These are phyloP conservation scores for Rhizopogon salebrosus DNA, from an alignment of 768 basidiomycete genomes.

Conservation along the genomic window DNA sequence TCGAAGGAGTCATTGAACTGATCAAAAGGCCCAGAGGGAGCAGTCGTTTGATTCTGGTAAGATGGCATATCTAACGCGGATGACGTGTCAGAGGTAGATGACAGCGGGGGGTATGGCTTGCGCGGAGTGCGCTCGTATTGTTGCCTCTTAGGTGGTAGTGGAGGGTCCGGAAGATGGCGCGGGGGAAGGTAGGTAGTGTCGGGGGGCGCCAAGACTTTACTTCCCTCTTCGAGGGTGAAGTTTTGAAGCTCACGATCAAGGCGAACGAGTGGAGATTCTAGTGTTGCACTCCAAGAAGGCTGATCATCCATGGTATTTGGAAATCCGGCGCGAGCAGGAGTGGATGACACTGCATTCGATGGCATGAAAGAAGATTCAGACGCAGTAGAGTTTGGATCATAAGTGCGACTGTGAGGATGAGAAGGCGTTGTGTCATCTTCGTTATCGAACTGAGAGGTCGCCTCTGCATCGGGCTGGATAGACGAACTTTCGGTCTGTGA, in stretches of 20 bases:
- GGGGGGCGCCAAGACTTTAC: conserved; percentile 22
- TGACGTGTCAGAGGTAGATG: conserved; percentile 30
- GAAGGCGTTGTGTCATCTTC: conserved; percentile 8
- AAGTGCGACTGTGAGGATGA: conserved; percentile 12
- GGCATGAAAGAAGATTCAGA: conserved; percentile 76
- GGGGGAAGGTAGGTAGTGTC: conserved; percentile 41
- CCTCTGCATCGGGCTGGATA: conserved; percentile 10
- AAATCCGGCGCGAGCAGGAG: conserved; percentile 48
- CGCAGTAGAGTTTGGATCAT: conserved; percentile 41
- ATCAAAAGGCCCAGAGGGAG: conserved; percentile 36
- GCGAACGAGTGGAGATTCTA: conserved; percentile 70
- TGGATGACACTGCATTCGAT: conserved; percentile 69
- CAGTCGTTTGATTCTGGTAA: conserved; percentile 29
- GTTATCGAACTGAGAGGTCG: conserved; percentile 9
- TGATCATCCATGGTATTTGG: conserved; percentile 40
- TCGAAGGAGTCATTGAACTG: conserved; percentile 29
- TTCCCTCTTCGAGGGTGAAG: conserved; percentile 37
- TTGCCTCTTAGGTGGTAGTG: conserved; percentile 34
- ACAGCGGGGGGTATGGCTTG: conserved; percentile 24
- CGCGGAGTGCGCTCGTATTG: conserved; percentile 24
- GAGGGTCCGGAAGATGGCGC: conserved; percentile 62
- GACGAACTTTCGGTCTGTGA: conserved; percentile 9
- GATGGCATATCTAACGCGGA: conserved; percentile 46
- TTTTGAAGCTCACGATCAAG: conserved; percentile 59
- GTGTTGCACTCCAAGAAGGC: conserved; percentile 66